phyloP scores from a whole-genome alignment of 2,329 filamentous ascomycete genomes.

The Fusarium drepaniforme region DNA sequence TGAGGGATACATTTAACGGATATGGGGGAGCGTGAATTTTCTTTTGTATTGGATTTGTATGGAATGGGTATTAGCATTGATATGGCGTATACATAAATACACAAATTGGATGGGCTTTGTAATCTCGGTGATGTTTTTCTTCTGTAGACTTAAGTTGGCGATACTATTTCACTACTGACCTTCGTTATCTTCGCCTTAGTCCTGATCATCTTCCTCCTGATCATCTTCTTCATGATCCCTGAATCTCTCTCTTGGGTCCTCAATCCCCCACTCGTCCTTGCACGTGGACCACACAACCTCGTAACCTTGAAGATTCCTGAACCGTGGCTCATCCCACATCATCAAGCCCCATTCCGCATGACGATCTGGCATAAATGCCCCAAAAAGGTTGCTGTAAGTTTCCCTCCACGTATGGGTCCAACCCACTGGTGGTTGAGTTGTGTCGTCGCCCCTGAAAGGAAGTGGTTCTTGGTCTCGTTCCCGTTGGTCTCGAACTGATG shows the following conservation, averaged over 20 bases:
- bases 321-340: neutral
- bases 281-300: neutral
- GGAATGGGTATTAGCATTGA: neutral
- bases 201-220: neutral
- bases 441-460: neutral
- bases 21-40: conserved; percentile 8
- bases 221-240: neutral
- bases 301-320: no score
- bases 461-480: neutral
- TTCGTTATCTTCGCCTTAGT: neutral
- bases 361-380: neutral
- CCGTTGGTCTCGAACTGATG: neutral
- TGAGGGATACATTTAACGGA: neutral
- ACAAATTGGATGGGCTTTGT: conserved; percentile 4
- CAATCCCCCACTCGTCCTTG: neutral
- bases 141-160: neutral
- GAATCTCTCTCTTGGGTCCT: neutral
- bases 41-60: neutral
- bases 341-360: neutral
- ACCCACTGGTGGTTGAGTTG: neutral
- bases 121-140: neutral
- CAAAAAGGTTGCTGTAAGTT: neutral
- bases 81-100: conserved; percentile 4
- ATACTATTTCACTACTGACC: neutral
- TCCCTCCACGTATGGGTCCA: neutral